A percentile compares a stretch with the other conserved stretches of the same genome.
Evolutionary conservation across 2,329 filamentous ascomycete species (phyloP).

Genomic region (Ceratocystis destructans): DNA sequence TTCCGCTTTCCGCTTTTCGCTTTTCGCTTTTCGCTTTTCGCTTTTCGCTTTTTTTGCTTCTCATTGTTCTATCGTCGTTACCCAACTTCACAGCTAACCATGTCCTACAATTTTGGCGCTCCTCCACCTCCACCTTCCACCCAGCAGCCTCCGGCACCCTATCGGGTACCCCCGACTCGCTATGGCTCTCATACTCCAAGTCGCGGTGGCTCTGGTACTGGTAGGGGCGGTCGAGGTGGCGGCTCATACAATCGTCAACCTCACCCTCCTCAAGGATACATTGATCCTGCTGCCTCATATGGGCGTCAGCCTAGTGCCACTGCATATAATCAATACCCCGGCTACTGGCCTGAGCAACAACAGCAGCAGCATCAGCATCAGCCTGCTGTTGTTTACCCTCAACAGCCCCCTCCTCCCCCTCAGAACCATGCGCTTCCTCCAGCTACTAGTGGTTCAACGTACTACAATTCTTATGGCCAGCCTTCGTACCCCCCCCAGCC

Average conservation of each 20-base stretch:
- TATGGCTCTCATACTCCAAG: conserved; percentile 15
- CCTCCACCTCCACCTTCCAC: conserved; percentile 37
- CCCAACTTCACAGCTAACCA: conserved; percentile 22
- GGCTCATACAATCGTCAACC: conserved; percentile 13
- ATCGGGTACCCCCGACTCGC: conserved; percentile 30
- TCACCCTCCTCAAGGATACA: conserved; percentile 31
- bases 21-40: no score
- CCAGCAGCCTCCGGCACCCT: conserved; percentile 32
- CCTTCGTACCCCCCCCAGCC: conserved; percentile 33
- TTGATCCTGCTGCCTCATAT: conserved; percentile 33
- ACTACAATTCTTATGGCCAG: conserved; percentile 17
- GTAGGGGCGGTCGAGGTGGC: conserved; percentile 13
- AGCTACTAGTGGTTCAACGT: conserved; percentile 8
- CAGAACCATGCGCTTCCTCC: conserved; percentile 6
- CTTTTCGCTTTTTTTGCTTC: no score
- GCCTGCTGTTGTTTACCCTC: conserved; percentile 12
- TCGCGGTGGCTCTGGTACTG: conserved; percentile 23
- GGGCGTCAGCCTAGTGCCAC: conserved; percentile 36
- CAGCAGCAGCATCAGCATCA: conserved; percentile 7
- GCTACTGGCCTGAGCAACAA: conserved; percentile 15
- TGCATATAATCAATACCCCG: conserved; percentile 44
- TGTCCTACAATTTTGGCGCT: conserved; percentile 44
- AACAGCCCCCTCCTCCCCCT: conserved; percentile 9
- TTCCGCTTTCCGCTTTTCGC: no score
- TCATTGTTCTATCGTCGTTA: background rate